Evolutionary conservation across 148 eudicot species (phyloP).

Genomic region (Silene uniflora): DNA sequence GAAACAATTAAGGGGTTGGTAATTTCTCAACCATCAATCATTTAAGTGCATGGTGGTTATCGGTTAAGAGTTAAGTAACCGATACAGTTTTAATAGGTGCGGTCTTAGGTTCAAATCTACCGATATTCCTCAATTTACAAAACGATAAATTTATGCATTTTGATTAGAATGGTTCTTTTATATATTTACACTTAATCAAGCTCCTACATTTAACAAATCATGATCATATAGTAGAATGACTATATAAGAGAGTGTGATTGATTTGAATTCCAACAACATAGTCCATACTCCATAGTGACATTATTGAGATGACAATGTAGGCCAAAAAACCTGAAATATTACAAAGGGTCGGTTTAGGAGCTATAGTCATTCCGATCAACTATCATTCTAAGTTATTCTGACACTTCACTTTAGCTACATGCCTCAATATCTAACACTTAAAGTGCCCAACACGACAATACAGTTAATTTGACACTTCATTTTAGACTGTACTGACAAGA

Average conservation of each 20-base stretch:
- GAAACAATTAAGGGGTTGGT: not conserved
- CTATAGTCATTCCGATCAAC: not conserved
- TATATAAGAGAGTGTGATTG: not conserved
- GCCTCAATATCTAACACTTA: too few species aligned
- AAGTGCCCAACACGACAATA: too few species aligned
- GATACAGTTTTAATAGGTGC: not conserved
- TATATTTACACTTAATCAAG: not conserved
- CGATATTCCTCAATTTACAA: too few species aligned
- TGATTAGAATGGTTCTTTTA: too few species aligned
- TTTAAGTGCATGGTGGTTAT: not conserved
- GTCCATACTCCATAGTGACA: conserved; percentile 4
- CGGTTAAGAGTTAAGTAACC: too few species aligned
- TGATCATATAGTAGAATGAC: not conserved
- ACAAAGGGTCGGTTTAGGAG: not conserved
- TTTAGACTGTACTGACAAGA: too few species aligned
- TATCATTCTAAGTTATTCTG: too few species aligned
- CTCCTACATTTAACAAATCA: not conserved
- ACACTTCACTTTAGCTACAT: too few species aligned
- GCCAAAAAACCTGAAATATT: not conserved
- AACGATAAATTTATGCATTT: not conserved
- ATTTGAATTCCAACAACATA: not conserved
- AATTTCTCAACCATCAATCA: not conserved
- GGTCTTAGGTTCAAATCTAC: too few species aligned
- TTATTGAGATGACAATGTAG: conserved; percentile 14
- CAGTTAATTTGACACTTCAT: too few species aligned